Evolutionary conservation across 176 grass and related monocot genomes (phyloP), one percentile per base, ranked within the genome.

Genomic region (Saccharum officinarum): DNA sequence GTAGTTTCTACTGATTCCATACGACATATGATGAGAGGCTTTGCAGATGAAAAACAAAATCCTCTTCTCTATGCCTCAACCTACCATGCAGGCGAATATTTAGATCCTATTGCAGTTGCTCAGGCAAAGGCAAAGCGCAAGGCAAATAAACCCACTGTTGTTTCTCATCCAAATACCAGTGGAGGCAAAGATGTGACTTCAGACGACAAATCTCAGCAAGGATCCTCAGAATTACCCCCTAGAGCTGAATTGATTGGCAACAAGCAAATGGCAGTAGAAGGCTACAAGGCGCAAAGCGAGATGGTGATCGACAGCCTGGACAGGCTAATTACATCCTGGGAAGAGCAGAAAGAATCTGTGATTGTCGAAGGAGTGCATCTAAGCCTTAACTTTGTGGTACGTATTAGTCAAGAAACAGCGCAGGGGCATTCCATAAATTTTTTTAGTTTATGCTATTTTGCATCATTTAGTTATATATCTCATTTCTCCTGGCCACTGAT

Each of bases 301-400:
- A 95, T 98, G 97, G 97, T 95, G 18, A 98, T 98, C 0, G 97
- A 98, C 77, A 95, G 97, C 69, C 92, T 99, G 38, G 97, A 99
- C 71, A 89, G 87, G 45, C 90, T 99, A 74, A 95, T 99, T 80
- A 96, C 88, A 39, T 89, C 97, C 72, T 99, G 97, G 93, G 97
- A 99, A 89, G 92, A 94, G 77, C 86, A 92, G 66, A 99, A 99
- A 86, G 86, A 96, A 86, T 99, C 93, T 54, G 97, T 99, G 37
- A 89, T 99, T 60, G 84, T 99, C 41, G 97, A 98, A 92, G 97
- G 97, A 45, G 97, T 99, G 60, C 97, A 99, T 90, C 76, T 99
- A 81, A 99, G 97, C 75, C 93, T 99, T 66, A 99, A 99, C 86
- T 96, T 99, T 82, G 93, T 99, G 93, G 97, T 99, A 31, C 1